Conservation (phyloP, 148 eudicot species). For the Silene uniflora region DNA sequence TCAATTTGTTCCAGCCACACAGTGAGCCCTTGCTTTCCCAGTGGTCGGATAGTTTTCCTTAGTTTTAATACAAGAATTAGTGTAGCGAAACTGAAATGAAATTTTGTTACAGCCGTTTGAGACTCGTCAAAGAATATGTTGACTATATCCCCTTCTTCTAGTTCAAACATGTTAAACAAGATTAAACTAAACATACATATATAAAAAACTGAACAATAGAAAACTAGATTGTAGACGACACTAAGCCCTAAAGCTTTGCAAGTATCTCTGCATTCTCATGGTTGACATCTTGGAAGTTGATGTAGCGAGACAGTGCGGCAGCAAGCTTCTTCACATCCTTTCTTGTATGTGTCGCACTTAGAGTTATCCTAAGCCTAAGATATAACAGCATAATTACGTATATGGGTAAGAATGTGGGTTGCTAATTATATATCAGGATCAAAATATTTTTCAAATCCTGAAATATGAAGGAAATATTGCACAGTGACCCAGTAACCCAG, state of each 20-base stretch:
- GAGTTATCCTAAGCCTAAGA: constrained; percentile 66
- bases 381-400: neutral
- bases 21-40: too few species aligned
- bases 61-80: too few species aligned
- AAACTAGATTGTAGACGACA: neutral
- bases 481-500: too few species aligned
- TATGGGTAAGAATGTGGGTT: neutral
- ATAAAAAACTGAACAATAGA: neutral
- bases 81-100: too few species aligned
- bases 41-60: too few species aligned
- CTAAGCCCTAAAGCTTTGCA: constrained; percentile 50
- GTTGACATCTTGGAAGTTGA: constrained; percentile 47
- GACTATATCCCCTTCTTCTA: neutral
- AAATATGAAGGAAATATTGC: too few species aligned
- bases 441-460: neutral
- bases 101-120: too few species aligned
- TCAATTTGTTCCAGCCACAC: too few species aligned
- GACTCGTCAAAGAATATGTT: neutral
- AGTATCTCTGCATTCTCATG: constrained; percentile 26
- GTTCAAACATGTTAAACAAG: neutral
- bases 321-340: constrained; percentile 67
- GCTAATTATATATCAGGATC: neutral
- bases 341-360: constrained; percentile 80
- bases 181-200: neutral
- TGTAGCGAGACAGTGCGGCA: constrained; percentile 55